Conservation (phyloP, 306 rosid species). For the Chamaecrista fasciculata region DNA sequence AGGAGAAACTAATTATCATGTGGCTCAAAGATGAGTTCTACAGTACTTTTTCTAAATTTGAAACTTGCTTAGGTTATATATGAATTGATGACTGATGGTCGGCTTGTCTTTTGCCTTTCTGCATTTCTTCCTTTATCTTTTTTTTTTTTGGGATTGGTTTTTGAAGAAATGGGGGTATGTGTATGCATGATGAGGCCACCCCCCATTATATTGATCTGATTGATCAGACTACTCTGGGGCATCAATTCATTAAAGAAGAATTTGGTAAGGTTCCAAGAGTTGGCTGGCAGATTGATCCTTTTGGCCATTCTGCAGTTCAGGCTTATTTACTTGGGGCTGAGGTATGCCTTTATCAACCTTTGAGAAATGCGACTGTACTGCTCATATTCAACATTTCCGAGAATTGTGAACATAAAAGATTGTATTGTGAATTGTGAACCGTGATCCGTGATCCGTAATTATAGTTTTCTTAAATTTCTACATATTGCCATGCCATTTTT, state of each 20-base stretch:
- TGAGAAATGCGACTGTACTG: background rate
- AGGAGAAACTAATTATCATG: background rate
- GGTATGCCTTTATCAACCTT: conserved; percentile 36
- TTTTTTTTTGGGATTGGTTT: conserved; percentile 23
- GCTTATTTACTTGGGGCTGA: conserved; percentile 86
- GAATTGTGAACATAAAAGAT: background rate
- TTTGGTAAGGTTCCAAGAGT: conserved; percentile 73
- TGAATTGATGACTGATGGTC: conserved; percentile 8
- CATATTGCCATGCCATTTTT: background rate
- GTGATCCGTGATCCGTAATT: background rate
- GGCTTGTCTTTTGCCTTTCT: background rate
- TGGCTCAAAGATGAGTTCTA: background rate
- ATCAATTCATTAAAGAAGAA: conserved; percentile 59
- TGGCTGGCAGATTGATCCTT: conserved; percentile 91
- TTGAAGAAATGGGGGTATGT: conserved; percentile 82
- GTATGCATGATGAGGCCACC: conserved; percentile 90
- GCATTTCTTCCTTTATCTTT: too few relatives aligned
- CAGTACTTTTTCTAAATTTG: conserved; percentile 8
- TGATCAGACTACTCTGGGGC: conserved; percentile 85
- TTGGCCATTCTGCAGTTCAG: conserved; percentile 87
- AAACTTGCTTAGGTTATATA: background rate
- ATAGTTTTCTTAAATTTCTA: background rate
- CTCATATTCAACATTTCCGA: conserved; percentile 4
- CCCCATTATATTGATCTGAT: conserved; percentile 78
- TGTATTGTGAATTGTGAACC: too few relatives aligned